A percentile compares a stretch with the other conserved stretches of the same genome.
phyloP scores from a whole-genome alignment of 192 early-diverging fungal genomes.

The Physocladia obscura region DNA sequence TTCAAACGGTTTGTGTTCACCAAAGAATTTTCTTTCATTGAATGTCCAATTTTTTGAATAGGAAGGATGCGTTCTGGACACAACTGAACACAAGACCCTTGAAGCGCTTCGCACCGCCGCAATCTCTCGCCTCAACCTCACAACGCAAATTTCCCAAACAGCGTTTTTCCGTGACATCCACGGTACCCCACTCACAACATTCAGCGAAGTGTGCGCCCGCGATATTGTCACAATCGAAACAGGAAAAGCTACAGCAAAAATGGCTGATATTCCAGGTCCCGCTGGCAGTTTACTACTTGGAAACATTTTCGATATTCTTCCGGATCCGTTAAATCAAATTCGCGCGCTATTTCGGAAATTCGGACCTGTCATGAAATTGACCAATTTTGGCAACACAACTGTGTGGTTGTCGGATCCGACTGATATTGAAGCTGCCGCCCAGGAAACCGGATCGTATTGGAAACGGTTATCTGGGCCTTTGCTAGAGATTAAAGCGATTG shows the following conservation, averaged over 20 bases:
- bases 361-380: conserved; percentile 41
- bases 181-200: background rate
- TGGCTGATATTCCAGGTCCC: conserved; percentile 1
- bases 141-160: background rate
- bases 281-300: background rate
- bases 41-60: background rate
- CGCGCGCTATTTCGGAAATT: conserved; percentile 40
- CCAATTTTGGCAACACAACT: background rate
- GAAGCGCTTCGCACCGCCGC: background rate
- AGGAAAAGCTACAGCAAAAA: background rate
- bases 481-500: conserved; percentile 45
- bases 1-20: background rate
- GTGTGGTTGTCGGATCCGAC: conserved; percentile 43
- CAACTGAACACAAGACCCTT: background rate
- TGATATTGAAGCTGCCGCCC: conserved; percentile 41
- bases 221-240: background rate
- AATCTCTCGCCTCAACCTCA: background rate
- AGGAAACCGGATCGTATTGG: conserved; percentile 55
- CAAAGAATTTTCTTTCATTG: background rate
- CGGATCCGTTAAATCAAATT: conserved; percentile 13
- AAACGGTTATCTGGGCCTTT: conserved; percentile 45
- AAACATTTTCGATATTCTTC: conserved; percentile 20
- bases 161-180: background rate
- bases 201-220: background rate
- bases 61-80: background rate